Percentiles rank a stretch among this genome's conserved stretches.
phyloP scores from a whole-genome alignment of 805 yeast species.

The Teunomyces stri region DNA sequence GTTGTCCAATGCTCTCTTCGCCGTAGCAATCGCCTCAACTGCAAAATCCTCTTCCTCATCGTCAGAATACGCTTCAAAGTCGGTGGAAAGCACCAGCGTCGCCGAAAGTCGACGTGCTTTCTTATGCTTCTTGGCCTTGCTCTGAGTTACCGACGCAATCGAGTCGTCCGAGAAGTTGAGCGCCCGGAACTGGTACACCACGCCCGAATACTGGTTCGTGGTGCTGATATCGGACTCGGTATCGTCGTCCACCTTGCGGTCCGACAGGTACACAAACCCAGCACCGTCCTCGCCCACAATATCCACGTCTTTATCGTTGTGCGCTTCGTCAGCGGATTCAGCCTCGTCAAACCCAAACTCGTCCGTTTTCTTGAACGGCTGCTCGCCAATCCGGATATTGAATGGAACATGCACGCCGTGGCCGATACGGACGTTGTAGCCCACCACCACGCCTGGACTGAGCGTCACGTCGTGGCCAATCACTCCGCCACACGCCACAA shows the following conservation, averaged over 20 bases:
- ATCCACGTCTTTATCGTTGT: constrained; percentile 15
- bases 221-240: constrained; percentile 36
- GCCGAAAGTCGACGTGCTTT: constrained; percentile 36
- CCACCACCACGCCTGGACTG: constrained; percentile 74
- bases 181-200: constrained; percentile 46
- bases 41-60: constrained; percentile 67
- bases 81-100: constrained; percentile 43
- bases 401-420: constrained; percentile 46
- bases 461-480: constrained; percentile 53
- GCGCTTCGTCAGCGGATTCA: constrained; percentile 19
- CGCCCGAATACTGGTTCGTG: constrained; percentile 36
- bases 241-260: constrained; percentile 33
- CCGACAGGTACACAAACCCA: constrained; percentile 51
- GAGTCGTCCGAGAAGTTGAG: constrained; percentile 58
- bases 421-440: constrained; percentile 69
- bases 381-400: constrained; percentile 52
- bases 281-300: constrained; percentile 50
- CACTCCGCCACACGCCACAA: constrained; percentile 64
- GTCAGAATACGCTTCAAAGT: constrained; percentile 39
- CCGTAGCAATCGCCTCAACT: constrained; percentile 90
- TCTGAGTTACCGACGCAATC: constrained; percentile 49
- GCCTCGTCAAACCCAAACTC: constrained; percentile 30
- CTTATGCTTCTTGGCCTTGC: constrained; percentile 36
- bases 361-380: constrained; percentile 35
- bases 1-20: constrained; percentile 86